These are phyloP conservation scores for Cladophialophora yegresii DNA, from an alignment of 2,329 filamentous ascomycete species.

Conservation along the genomic window DNA sequence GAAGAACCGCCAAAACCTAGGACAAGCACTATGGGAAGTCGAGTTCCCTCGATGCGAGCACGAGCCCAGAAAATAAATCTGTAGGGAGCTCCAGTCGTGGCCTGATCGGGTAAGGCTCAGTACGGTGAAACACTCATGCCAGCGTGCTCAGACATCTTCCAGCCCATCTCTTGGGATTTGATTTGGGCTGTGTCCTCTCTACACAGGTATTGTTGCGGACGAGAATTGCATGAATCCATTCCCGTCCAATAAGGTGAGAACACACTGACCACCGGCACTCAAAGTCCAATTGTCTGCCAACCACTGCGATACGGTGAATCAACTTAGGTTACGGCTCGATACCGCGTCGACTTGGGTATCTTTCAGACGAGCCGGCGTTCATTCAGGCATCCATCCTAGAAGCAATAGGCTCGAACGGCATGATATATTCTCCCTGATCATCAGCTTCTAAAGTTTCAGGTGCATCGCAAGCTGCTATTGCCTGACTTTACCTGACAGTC, in stretches of 20 bases:
- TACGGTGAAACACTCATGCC: slow-evolving; percentile 10
- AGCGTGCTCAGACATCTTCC: neutral
- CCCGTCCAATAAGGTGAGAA: neutral
- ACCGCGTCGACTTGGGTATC: neutral
- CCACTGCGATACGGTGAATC: neutral
- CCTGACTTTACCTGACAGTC: neutral
- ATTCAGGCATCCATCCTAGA: neutral
- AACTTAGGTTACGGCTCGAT: neutral
- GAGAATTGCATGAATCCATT: neutral
- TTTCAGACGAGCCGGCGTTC: neutral
- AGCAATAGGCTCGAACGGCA: neutral
- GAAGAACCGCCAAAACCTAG: slow-evolving; percentile 20
- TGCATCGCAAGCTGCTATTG: neutral
- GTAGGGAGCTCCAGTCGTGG: slow-evolving; percentile 3
- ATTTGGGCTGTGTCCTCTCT: neutral
- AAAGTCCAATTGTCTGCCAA: neutral
- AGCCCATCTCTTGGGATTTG: neutral
- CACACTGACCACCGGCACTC: neutral
- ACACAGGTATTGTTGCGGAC: neutral
- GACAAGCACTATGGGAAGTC: slow-evolving; percentile 10
- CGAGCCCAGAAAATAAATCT: slow-evolving; percentile 19
- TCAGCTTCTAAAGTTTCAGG: neutral
- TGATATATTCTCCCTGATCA: neutral
- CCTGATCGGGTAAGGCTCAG: neutral
- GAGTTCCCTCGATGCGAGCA: slow-evolving; percentile 3